Evolutionary conservation across 2,329 filamentous ascomycete genomes (phyloP).

Genomic region (Calonectria multiphialidica): DNA sequence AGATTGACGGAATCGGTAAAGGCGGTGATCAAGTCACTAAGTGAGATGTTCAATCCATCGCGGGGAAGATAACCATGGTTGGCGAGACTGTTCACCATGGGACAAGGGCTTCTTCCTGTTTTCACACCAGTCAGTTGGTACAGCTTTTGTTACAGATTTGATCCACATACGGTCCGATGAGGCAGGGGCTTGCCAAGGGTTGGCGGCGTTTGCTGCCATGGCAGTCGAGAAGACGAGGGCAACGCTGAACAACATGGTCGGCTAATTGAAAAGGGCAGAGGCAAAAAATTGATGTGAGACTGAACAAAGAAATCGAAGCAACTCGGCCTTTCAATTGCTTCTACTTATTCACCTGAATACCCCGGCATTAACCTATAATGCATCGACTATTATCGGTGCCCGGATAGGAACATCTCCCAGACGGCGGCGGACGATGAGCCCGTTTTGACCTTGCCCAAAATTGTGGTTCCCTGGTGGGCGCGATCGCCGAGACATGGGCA

Average conservation of each 20-base stretch:
- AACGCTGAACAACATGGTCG: constrained; percentile 33
- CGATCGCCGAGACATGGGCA: not conserved
- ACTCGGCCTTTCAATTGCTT: not conserved
- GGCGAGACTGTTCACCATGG: constrained; percentile 10
- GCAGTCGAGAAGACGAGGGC: constrained; percentile 26
- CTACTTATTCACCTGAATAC: not conserved
- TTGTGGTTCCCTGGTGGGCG: not conserved
- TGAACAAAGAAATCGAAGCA: not conserved
- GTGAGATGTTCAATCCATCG: constrained; percentile 10
- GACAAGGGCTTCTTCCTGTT: constrained; percentile 20
- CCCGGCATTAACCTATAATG: not conserved
- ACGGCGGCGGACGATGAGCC: not conserved
- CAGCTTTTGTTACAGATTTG: not conserved
- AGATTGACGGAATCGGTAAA: constrained; percentile 37
- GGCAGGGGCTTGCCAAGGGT: constrained; percentile 30
- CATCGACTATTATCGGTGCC: not conserved
- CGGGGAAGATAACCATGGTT: constrained; percentile 14
- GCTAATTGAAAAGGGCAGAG: not conserved
- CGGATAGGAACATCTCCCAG: not conserved
- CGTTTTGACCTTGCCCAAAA: not conserved
- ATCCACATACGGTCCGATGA: constrained; percentile 26
- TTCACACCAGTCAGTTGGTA: not conserved
- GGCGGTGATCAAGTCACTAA: constrained; percentile 8
- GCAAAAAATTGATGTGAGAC: not conserved
- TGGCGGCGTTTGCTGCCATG: constrained; percentile 26